Conservation (phyloP, 1,139 yeast species). For the Yamadazyma pseudoaaseri region DNA sequence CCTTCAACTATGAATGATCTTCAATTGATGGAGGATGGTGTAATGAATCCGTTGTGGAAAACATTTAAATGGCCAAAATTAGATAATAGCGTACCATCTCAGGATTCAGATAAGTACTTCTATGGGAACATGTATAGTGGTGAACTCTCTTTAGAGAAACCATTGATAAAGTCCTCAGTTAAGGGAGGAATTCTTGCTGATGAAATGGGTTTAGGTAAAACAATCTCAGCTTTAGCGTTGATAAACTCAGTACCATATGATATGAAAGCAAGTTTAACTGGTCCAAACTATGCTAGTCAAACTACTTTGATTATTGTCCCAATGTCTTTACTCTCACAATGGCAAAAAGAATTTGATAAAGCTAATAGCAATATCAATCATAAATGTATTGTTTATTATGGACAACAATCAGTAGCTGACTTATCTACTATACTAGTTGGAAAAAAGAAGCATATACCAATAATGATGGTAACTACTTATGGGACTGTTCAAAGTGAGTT, state of each 20-base stretch:
- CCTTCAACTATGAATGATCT: constrained; percentile 20
- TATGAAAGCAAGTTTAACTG: constrained; percentile 10
- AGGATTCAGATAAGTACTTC: constrained; percentile 34
- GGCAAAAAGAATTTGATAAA: constrained; percentile 79
- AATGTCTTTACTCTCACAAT: constrained; percentile 85
- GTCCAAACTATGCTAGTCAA: constrained; percentile 53
- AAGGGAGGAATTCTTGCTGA: constrained; percentile 94
- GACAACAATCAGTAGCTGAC: constrained; percentile 54
- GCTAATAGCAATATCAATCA: constrained; percentile 49
- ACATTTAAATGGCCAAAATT: constrained; percentile 69
- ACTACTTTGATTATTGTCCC: constrained; percentile 87
- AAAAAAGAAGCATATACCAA: constrained; percentile 46
- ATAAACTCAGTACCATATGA: constrained; percentile 65
- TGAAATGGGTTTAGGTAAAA: constrained; percentile 96
- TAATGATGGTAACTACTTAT: constrained; percentile 81
- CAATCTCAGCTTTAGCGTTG: constrained; percentile 78
- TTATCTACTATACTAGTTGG: constrained; percentile 44
- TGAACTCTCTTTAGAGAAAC: constrained; percentile 68
- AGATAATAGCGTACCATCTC: constrained; percentile 10
- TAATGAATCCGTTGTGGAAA: constrained; percentile 86
- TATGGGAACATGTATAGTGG: constrained; percentile 86
- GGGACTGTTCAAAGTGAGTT: constrained; percentile 84
- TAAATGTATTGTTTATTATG: constrained; percentile 67
- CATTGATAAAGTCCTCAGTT: constrained; percentile 55
- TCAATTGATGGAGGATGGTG: constrained; percentile 41